phyloP scores from a whole-genome alignment of 495 filamentous ascomycete genomes.

The Cercophora newfieldiana region DNA sequence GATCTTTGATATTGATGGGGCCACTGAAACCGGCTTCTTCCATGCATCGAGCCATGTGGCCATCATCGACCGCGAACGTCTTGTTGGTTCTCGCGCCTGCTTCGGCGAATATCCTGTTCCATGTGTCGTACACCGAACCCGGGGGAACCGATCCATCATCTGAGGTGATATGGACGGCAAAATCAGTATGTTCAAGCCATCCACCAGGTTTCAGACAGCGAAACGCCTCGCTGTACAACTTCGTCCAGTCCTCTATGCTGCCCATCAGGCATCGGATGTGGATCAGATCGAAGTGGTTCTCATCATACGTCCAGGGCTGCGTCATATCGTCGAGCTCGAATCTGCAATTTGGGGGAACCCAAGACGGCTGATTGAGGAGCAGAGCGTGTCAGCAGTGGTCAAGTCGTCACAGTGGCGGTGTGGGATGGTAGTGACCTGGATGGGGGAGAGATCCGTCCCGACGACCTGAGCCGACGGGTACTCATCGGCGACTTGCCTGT shows the following conservation, averaged over 20 bases:
- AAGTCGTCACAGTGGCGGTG: neutral
- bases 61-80: neutral
- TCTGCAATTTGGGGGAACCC: neutral
- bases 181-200: conserved; percentile 3
- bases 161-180: neutral
- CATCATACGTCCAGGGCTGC: neutral
- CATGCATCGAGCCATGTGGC: neutral
- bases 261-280: conserved; percentile 1
- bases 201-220: neutral
- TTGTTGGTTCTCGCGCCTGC: neutral
- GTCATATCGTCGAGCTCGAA: neutral
- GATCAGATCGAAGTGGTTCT: neutral
- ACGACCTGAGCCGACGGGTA: neutral
- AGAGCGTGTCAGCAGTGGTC: neutral
- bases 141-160: neutral
- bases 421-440: neutral
- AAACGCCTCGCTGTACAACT: neutral
- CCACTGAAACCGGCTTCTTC: neutral
- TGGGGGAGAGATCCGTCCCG: neutral
- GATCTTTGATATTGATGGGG: neutral
- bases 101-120: neutral
- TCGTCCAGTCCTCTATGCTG: neutral
- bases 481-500: neutral
- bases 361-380: neutral
- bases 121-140: neutral